Conservation (phyloP, 345 rosid genomes). For the Mangifera indica region DNA sequence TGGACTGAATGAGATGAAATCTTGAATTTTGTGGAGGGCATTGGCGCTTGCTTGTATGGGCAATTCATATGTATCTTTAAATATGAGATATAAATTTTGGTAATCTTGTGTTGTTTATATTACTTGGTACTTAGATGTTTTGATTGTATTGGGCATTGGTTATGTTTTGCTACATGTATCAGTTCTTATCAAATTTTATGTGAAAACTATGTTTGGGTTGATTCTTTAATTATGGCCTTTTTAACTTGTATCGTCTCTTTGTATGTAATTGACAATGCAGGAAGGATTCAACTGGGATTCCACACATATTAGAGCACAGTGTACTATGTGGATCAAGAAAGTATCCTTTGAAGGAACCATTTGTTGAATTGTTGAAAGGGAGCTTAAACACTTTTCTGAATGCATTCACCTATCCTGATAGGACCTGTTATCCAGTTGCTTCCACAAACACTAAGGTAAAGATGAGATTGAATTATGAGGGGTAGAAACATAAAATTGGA, state of each 20-base stretch:
- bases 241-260: background rate
- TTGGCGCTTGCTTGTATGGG: background rate
- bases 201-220: background rate
- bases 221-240: constrained; percentile 3
- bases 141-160: background rate
- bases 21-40: background rate
- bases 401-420: constrained; percentile 96
- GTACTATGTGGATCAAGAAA: constrained; percentile 95
- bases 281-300: constrained; percentile 95
- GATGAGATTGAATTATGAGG: background rate
- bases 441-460: constrained; percentile 88
- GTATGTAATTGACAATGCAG: constrained; percentile 45
- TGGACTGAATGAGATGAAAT: background rate
- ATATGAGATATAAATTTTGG: no score
- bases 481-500: background rate
- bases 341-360: constrained; percentile 96
- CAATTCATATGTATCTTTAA: no score
- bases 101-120: no score
- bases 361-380: constrained; percentile 91
- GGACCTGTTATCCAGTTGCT: constrained; percentile 98
- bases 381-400: constrained; percentile 90
- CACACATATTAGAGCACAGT: constrained; percentile 95
- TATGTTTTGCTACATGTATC: background rate
- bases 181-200: background rate
- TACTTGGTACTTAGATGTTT: background rate